Evolutionary conservation across 192 early-diverging fungal genomes (phyloP).

Genomic region (Entomortierella chlamydospora): DNA sequence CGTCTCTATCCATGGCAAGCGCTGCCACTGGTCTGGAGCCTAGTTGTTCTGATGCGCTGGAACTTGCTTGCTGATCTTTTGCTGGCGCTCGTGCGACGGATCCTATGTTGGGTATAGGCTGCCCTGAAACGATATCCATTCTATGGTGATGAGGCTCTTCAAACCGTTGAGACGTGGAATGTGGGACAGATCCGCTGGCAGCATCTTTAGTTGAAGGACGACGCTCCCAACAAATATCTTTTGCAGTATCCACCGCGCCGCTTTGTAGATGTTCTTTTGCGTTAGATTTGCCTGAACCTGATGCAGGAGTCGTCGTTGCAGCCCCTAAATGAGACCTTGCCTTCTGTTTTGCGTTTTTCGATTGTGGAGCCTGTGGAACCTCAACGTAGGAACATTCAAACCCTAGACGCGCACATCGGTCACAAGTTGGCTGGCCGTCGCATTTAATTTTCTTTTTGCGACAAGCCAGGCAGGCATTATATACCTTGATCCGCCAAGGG

Average conservation of each 20-base stretch:
- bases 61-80: neutral
- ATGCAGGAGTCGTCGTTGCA: neutral
- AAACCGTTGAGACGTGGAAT: slow-evolving; percentile 9
- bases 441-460: slow-evolving; percentile 59
- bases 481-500: slow-evolving; percentile 57
- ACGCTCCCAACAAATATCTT: slow-evolving; percentile 28
- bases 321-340: neutral
- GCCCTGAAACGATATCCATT: too few species aligned
- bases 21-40: neutral
- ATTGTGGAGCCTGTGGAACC: slow-evolving; percentile 29
- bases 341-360: slow-evolving; percentile 5
- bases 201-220: slow-evolving; percentile 33
- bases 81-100: neutral
- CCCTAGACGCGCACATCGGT: slow-evolving; percentile 49
- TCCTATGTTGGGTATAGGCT: neutral
- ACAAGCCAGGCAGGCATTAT: slow-evolving; percentile 57
- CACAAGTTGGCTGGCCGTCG: slow-evolving; percentile 54
- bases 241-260: slow-evolving; percentile 10
- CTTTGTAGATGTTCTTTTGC: slow-evolving; percentile 7
- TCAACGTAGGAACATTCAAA: slow-evolving; percentile 53
- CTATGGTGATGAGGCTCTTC: too few species aligned
- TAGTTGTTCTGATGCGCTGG: slow-evolving; percentile 2
- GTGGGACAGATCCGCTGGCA: slow-evolving; percentile 22
- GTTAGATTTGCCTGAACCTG: neutral
- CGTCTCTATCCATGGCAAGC: slow-evolving; percentile 21